Percentiles rank a stretch among this genome's conserved stretches.
Conservation (phyloP, 192 early-diverging fungal species). For the Linnemannia zychae region DNA sequence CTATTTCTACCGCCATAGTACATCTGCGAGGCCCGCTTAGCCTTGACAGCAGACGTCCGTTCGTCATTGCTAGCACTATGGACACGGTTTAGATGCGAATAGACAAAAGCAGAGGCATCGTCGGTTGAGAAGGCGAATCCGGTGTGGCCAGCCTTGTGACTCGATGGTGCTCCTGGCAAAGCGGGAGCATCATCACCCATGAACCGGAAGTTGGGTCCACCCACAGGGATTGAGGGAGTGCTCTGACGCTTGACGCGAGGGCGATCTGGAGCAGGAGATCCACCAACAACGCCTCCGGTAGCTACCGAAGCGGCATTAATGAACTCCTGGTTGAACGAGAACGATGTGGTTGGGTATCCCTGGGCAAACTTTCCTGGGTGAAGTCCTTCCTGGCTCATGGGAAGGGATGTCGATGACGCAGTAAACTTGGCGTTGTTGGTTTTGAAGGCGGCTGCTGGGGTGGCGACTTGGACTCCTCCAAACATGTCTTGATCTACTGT, state of each 20-base stretch:
- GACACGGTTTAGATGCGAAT: conserved; percentile 46
- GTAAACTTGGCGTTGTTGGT: conserved; percentile 6
- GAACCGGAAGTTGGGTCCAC: conserved; percentile 50
- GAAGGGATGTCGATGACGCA: conserved; percentile 19
- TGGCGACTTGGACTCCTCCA: conserved; percentile 13
- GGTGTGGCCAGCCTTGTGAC: conserved; percentile 30
- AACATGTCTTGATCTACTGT: background rate
- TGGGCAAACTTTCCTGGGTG: conserved; percentile 41
- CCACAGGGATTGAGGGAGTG: conserved; percentile 47
- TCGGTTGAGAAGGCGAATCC: conserved; percentile 54
- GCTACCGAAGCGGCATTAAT: conserved; percentile 16
- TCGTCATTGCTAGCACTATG: conserved; percentile 51
- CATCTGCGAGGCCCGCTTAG: conserved; percentile 34
- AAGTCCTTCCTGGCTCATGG: background rate
- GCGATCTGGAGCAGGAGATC: background rate
- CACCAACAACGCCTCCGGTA: conserved; percentile 13
- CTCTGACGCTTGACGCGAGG: conserved; percentile 47
- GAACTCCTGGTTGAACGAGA: conserved; percentile 55
- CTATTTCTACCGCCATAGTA: conserved; percentile 40
- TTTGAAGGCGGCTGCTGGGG: conserved; percentile 8
- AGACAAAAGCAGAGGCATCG: conserved; percentile 55
- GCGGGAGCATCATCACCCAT: conserved; percentile 40
- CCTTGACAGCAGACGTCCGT: conserved; percentile 12
- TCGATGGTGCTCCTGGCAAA: conserved; percentile 6
- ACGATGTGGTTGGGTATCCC: conserved; percentile 51